phyloP scores from a whole-genome alignment of 2,329 filamentous ascomycete species.

The Claviceps paspali region DNA sequence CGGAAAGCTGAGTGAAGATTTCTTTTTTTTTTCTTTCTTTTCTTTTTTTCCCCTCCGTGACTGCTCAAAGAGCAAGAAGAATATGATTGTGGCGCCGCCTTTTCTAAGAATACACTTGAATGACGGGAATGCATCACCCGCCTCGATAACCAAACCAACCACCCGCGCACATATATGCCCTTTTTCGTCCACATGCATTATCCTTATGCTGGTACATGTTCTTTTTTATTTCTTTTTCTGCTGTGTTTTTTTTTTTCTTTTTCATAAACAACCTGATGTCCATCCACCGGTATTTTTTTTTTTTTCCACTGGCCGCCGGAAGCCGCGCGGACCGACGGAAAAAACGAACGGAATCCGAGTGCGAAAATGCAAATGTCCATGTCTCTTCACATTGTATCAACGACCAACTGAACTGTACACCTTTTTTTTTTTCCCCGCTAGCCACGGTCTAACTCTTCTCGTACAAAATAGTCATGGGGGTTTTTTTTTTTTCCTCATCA shows the following conservation, averaged over 20 bases:
- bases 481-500: background rate
- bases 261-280: too few species aligned
- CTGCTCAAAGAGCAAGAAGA: background rate
- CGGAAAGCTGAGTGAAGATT: constrained; percentile 2
- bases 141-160: background rate
- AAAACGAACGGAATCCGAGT: too few species aligned
- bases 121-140: background rate
- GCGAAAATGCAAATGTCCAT: too few species aligned
- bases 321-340: too few species aligned
- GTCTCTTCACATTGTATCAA: background rate
- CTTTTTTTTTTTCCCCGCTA: background rate
- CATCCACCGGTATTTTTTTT: too few species aligned
- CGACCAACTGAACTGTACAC: background rate
- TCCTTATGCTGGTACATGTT: background rate
- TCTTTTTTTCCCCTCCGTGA: too few species aligned
- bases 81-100: background rate
- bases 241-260: too few species aligned
- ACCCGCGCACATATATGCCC: background rate
- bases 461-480: background rate
- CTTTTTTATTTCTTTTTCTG: too few species aligned
- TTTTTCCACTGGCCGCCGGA: too few species aligned
- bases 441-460: too few species aligned
- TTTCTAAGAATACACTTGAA: constrained; percentile 2
- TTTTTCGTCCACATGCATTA: background rate
- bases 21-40: too few species aligned